Conservation (phyloP, 2,329 filamentous ascomycete species). For the Apiospora aurea region DNA sequence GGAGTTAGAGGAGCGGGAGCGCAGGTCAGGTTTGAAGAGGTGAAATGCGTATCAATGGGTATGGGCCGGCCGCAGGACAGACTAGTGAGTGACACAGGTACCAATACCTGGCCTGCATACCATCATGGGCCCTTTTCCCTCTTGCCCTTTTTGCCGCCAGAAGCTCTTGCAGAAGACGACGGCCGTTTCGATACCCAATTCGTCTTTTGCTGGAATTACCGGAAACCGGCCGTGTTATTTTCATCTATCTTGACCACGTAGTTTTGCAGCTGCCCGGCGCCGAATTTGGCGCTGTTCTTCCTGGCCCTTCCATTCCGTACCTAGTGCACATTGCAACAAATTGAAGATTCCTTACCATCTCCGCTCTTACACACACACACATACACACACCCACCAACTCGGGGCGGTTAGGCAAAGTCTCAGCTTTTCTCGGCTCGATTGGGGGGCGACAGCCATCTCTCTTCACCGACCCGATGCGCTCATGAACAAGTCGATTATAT, state of each 20-base stretch:
- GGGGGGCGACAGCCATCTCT: conserved; percentile 1
- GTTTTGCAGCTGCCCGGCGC: neutral
- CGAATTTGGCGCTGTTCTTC: neutral
- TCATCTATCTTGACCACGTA: conserved; percentile 6
- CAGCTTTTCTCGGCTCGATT: conserved; percentile 20
- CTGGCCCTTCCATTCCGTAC: conserved; percentile 15
- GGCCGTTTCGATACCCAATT: neutral
- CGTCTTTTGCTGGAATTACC: neutral
- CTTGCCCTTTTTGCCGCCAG: conserved; percentile 20
- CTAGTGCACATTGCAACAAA: conserved; percentile 19
- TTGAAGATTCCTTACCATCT: conserved; percentile 24
- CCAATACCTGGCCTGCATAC: conserved; percentile 20
- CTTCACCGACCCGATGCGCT: neutral
- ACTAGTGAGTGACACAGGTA: conserved; percentile 21
- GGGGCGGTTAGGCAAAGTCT: conserved; percentile 17
- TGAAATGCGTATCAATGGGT: conserved; percentile 22
- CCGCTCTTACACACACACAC: conserved; percentile 22
- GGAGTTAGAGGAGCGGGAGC: conserved; percentile 21
- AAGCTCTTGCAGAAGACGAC: neutral
- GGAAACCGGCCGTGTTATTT: conserved; percentile 8
- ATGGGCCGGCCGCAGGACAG: conserved; percentile 21
- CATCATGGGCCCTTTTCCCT: conserved; percentile 21
- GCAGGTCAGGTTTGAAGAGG: conserved; percentile 22
- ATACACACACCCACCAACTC: conserved; percentile 13
- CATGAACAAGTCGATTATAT: neutral